Base-by-base conservation (phyloP, 441 rosid species). In the Pelargonium fulgidum region DNA sequence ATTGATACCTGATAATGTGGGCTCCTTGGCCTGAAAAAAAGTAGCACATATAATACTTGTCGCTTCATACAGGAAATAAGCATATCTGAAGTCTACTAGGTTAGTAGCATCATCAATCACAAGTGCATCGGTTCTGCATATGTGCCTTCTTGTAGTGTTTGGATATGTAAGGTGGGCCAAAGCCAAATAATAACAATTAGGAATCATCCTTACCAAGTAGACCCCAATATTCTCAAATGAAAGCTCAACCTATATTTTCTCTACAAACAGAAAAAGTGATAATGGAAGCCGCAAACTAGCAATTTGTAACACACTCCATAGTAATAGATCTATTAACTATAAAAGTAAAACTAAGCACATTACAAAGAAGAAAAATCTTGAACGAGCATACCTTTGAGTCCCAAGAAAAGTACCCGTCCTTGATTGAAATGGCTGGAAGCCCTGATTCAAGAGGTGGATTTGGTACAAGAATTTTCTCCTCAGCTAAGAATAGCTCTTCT, bases 331-430 rank as follows among this genome's bases (percentile, higher is more conserved):
- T 47, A 14, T 11, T 47, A 47, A 12, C 14, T 13, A 47, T 47
- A 3, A 13, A 3, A 47, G 8, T 19, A 56, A 5, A 17, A 4
- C 7, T 52, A 52, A 13, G 1, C 47, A 36, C 22, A 14, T 47
- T 19, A 70, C 33, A 50, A 66, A 59, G 67, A 4, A 70, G 42
- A 72, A 41, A 42, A 69, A 29, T 29, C 4, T 29, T 63, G 65
- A 86, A 20, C 50, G 56, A 64, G 7, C 67, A 64, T 58, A 96
- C 99, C 98, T 88, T 87, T 48, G 92, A 79, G 81, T 96, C 97
- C 99, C 99, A 96, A 29, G 98, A 86, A 82, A 96, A 96, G 79
- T 73, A 77, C 69, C 99, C 99, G 81, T 91, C 79, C 76, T 81
- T 89, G 63, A 96, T 89, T 65, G 93, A 87, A 75, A 96, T 80